These are phyloP conservation scores for Trichoderma citrinoviride DNA, from an alignment of 2,329 filamentous ascomycete species.

Conservation along the genomic window DNA sequence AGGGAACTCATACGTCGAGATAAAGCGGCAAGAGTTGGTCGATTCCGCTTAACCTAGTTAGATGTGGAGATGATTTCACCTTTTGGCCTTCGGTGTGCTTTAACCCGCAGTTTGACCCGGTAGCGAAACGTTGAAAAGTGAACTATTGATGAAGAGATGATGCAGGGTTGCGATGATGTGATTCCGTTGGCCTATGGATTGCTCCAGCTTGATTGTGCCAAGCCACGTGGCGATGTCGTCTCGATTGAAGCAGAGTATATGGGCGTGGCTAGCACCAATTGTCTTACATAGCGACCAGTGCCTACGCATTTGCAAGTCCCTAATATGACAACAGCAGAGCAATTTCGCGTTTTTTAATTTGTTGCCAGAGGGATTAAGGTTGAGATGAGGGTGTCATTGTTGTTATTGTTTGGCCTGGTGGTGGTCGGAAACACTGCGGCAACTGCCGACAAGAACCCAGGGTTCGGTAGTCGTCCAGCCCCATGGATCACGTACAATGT, in stretches of 20 bases:
- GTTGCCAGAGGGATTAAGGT: background rate
- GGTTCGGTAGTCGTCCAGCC: background rate
- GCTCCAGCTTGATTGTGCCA: background rate
- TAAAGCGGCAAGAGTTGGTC: conserved; percentile 2
- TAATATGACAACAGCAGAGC: background rate
- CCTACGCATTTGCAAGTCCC: background rate
- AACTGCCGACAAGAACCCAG: background rate
- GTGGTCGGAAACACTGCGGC: background rate
- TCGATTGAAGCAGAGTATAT: background rate
- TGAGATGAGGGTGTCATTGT: background rate
- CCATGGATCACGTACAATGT: conserved; percentile 1
- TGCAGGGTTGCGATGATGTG: conserved; percentile 4
- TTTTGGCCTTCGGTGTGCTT: background rate
- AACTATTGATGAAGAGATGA: background rate
- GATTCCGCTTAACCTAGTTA: background rate
- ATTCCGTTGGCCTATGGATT: background rate
- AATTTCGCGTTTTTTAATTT: background rate
- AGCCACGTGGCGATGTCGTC: background rate
- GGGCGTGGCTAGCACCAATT: background rate
- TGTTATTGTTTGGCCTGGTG: background rate
- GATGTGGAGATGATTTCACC: background rate
- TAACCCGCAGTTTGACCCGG: conserved; percentile 8
- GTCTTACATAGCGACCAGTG: background rate
- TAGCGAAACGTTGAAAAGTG: background rate
- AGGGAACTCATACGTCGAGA: background rate